Base-by-base conservation (phyloP, 2,329 filamentous ascomycete species). In the Pseudocercospora eumusae region DNA sequence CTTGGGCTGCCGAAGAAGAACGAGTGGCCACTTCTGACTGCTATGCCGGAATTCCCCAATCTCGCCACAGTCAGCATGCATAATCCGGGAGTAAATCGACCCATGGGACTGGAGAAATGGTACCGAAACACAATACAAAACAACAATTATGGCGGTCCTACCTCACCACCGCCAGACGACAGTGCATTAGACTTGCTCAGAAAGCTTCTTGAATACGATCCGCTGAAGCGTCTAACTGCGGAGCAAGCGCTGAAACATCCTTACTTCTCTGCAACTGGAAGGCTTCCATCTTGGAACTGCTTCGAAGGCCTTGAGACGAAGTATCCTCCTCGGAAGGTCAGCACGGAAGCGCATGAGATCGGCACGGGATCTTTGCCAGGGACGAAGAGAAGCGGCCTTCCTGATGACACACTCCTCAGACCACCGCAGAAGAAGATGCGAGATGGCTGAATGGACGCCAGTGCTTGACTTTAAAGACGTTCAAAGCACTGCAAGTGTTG, bases 271-370 rank as follows among this genome's bases (percentile, higher is more conserved):
- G 71, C 69, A n/a, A 68, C 62, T 21, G 67, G 69, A 9, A 71
- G 68, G 59, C 59, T 67, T 63, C 85, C 95, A 18, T 89, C 84
- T 44, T 83, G 86, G 42, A 95, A 96, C 73, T 97, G 92, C 73
- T 99, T 99, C 69, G 92, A 96, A 71, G 92, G 93, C 0, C 83
- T 92, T 57, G 91, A 92, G 76, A 87, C 87, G 65, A 91, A 95
- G 71, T 99, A 99, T 75, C 95, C 95, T 0, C 88, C 92, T 72
- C 84, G 95, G 7, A 86, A 93, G 54, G 93, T 99, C 44, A 96
- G 90, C 89, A 96, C 70, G 70, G 95, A 99, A 72, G 92, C 97
- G 74, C 96, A 96, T 70, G 95, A 98, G 76, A 97, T 98, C 60
- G 83, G 91, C n/a, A 93, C 91, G 0, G 88, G 88, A 47, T 96